phyloP scores from a whole-genome alignment of 192 early-diverging fungal species.

The Mortierella alpina region DNA sequence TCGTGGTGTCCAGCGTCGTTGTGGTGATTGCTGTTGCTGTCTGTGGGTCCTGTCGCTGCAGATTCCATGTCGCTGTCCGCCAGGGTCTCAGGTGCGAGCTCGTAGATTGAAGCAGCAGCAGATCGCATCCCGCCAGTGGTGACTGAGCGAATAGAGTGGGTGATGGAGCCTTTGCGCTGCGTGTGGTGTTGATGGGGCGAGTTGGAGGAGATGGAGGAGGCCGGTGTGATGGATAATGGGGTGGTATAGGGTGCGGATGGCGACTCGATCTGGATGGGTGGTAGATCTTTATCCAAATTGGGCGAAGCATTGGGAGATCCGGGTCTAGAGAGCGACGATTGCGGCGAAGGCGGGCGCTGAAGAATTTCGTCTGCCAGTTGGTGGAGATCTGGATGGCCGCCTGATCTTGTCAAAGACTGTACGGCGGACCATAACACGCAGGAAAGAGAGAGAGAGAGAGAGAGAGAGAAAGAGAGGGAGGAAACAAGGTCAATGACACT shows the following conservation, averaged over 20 bases:
- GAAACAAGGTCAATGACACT: background rate
- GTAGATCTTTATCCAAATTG: constrained; percentile 27
- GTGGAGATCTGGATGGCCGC: constrained; percentile 36
- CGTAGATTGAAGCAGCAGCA: constrained; percentile 42
- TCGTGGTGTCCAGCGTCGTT: constrained; percentile 13
- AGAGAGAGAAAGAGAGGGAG: background rate
- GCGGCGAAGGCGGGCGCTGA: constrained; percentile 32
- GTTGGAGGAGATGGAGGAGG: background rate
- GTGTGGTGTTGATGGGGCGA: background rate
- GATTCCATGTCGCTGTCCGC: constrained; percentile 5
- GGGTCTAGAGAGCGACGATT: background rate
- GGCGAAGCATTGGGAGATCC: constrained; percentile 3
- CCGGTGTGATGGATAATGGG: background rate
- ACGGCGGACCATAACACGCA: background rate
- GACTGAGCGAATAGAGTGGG: constrained; percentile 24
- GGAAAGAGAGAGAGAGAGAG: background rate
- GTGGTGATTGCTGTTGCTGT: background rate
- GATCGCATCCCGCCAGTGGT: constrained; percentile 18
- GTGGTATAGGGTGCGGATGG: background rate
- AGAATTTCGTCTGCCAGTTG: constrained; percentile 39
- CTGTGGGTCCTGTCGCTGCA: background rate
- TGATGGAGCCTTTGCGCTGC: constrained; percentile 19
- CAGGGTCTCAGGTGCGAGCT: constrained; percentile 29
- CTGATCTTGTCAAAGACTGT: constrained; percentile 37
- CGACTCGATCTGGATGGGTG: constrained; percentile 12